Conservation (phyloP, 2,329 filamentous ascomycete species). For the Penicillium corylophilum region DNA sequence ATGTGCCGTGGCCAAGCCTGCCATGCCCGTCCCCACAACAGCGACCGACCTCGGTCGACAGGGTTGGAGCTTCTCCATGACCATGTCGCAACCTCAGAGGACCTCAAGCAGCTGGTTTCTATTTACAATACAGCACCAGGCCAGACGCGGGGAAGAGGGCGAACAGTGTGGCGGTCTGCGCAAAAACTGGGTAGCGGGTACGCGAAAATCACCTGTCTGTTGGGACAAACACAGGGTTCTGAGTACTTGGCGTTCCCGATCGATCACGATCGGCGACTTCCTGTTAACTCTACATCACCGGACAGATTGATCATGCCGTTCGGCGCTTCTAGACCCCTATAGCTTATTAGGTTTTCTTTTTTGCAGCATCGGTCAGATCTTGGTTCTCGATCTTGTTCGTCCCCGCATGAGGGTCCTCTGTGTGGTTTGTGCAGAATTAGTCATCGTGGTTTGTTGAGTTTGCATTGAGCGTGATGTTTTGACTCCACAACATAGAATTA, state of each 20-base stretch:
- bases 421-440: no score
- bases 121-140: background rate
- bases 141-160: background rate
- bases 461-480: no score
- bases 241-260: background rate
- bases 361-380: background rate
- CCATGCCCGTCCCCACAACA: slow-evolving; percentile 51
- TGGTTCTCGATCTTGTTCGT: no score
- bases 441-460: no score
- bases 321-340: background rate
- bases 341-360: no score
- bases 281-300: background rate
- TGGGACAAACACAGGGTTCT: slow-evolving; percentile 1
- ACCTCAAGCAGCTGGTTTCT: background rate
- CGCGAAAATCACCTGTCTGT: background rate
- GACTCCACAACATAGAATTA: background rate
- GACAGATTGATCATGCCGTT: background rate
- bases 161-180: background rate
- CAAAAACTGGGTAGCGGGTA: slow-evolving; percentile 2
- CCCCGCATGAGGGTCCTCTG: no score
- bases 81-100: background rate
- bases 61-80: slow-evolving; percentile 2
- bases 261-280: slow-evolving; percentile 2
- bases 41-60: slow-evolving; percentile 36
- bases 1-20: slow-evolving; percentile 49